Evolutionary conservation across 441 rosid genomes (phyloP).

Genomic region (Biscutella auriculata): DNA sequence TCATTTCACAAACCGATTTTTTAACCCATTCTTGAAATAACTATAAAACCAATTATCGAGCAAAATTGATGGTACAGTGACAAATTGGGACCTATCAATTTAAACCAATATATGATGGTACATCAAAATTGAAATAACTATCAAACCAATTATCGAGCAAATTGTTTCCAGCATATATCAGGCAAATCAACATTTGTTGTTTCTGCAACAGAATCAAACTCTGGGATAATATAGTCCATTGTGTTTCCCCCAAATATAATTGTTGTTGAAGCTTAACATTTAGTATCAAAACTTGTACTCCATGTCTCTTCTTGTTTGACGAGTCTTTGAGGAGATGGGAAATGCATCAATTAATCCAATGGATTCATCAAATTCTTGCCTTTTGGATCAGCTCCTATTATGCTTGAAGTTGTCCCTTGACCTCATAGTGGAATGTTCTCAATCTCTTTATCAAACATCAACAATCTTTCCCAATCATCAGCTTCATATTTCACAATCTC

Average conservation of each 20-base stretch:
- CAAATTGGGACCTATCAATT: too few relatives aligned
- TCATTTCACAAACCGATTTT: too few relatives aligned
- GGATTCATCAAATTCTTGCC: conserved; percentile 34
- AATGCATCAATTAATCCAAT: conserved; percentile 29
- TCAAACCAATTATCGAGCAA: too few relatives aligned
- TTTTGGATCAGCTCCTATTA: conserved; percentile 24
- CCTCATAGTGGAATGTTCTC: conserved; percentile 21
- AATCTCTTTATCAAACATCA: conserved; percentile 20
- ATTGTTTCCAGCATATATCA: conserved; percentile 51
- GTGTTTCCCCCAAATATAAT: conserved; percentile 40
- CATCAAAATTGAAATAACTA: too few relatives aligned
- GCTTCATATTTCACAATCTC: conserved; percentile 36
- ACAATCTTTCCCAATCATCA: conserved; percentile 33
- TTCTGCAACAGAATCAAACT: conserved; percentile 27
- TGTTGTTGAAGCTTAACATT: conserved; percentile 34
- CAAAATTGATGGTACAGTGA: too few relatives aligned
- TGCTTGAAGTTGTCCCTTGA: conserved; percentile 28
- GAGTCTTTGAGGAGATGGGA: conserved; percentile 33
- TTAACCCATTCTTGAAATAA: too few relatives aligned
- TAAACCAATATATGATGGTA: too few relatives aligned
- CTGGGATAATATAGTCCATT: conserved; percentile 32
- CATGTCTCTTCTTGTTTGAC: conserved; percentile 48
- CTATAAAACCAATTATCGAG: too few relatives aligned
- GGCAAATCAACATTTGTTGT: conserved; percentile 31
- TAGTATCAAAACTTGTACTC: conserved; percentile 44